Conservation (phyloP, 768 basidiomycete genomes). For the Cystoderma amianthinum region DNA sequence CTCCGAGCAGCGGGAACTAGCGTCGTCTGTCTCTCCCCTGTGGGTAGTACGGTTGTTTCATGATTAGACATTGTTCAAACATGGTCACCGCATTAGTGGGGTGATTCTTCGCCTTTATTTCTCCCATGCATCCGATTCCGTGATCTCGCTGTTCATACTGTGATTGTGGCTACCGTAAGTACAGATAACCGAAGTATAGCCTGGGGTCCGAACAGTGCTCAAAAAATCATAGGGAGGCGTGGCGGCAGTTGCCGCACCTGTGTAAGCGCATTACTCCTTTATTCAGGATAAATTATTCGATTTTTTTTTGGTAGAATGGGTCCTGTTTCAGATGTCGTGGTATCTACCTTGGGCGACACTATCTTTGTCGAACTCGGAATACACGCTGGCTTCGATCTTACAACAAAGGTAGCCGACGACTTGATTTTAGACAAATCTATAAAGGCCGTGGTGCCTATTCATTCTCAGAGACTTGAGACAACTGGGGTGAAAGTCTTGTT, state of each 20-base stretch:
- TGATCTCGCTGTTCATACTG: slow-evolving; percentile 54
- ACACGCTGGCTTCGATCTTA: slow-evolving; percentile 46
- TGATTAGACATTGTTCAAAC: slow-evolving; percentile 2
- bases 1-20: slow-evolving; percentile 52
- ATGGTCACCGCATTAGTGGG: slow-evolving; percentile 34
- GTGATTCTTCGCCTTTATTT: slow-evolving; percentile 54
- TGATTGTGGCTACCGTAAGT: slow-evolving; percentile 54
- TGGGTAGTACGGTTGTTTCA: slow-evolving; percentile 18
- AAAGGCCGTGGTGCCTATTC: slow-evolving; percentile 40
- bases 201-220: too few species aligned
- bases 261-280: slow-evolving; percentile 17
- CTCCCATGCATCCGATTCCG: slow-evolving; percentile 61
- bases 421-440: slow-evolving; percentile 42
- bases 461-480: slow-evolving; percentile 47
- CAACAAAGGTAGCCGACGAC: slow-evolving; percentile 44
- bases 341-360: slow-evolving; percentile 44
- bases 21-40: slow-evolving; percentile 56
- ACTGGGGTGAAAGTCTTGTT: slow-evolving; percentile 48
- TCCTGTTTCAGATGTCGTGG: slow-evolving; percentile 44
- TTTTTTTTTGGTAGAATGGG: slow-evolving; percentile 36
- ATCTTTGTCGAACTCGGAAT: slow-evolving; percentile 53
- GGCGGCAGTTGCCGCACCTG: slow-evolving; percentile 34
- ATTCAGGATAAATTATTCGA: not conserved
- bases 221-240: slow-evolving; percentile 25
- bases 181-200: not conserved